A percentile compares a stretch with the other conserved stretches of the same genome.
Evolutionary conservation across 768 basidiomycete species (phyloP).

Genomic region (Candolleomyces aberdarensis): DNA sequence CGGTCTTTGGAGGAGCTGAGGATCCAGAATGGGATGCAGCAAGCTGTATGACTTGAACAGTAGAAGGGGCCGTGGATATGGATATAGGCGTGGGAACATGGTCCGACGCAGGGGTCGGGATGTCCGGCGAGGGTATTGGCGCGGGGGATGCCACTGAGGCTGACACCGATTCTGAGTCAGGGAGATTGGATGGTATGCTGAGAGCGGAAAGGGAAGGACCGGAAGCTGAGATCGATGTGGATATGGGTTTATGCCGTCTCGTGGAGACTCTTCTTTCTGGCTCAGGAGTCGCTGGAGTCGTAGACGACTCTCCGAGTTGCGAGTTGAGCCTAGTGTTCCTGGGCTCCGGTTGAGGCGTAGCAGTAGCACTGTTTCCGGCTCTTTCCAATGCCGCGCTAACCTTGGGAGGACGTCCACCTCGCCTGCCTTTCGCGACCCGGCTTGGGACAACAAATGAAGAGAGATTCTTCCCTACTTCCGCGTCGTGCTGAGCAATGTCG

Average conservation of each 20-base stretch:
- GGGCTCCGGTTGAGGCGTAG: conserved; percentile 41
- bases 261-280: conserved; percentile 12
- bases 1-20: not conserved
- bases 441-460: conserved; percentile 32
- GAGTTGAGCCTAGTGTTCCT: conserved; percentile 25
- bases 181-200: not conserved
- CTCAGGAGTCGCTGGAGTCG: conserved; percentile 21
- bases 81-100: conserved; percentile 7
- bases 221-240: not conserved
- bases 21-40: not conserved
- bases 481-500: conserved; percentile 80
- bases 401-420: conserved; percentile 14
- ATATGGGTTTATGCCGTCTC: conserved; percentile 1
- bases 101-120: not conserved
- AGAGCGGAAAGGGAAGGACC: not conserved
- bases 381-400: conserved; percentile 7
- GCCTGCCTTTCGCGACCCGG: conserved; percentile 40
- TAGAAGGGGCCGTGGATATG: not conserved
- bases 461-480: conserved; percentile 39
- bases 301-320: conserved; percentile 24
- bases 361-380: not conserved
- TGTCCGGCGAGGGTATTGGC: not conserved
- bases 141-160: not conserved
- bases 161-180: not conserved
- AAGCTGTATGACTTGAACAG: not conserved